Percentiles rank a stretch among this genome's conserved stretches.
phyloP scores from a whole-genome alignment of 75 land plant species.

The Cryptomeria japonica region DNA sequence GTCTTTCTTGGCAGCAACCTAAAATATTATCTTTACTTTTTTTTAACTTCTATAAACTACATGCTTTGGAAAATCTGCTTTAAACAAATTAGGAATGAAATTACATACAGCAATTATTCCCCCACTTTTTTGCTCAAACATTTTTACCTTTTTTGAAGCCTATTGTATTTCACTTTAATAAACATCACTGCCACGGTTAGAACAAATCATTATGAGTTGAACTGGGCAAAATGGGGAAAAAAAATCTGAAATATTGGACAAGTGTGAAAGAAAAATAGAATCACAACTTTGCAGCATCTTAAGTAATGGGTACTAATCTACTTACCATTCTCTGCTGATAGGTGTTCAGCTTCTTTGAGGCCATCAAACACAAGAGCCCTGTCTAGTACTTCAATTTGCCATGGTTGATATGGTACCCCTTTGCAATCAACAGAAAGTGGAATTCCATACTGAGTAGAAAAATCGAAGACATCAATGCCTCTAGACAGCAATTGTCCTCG shows the following conservation, averaged over 20 bases:
- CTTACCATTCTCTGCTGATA: conserved; percentile 87
- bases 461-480: conserved; percentile 8
- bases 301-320: not conserved
- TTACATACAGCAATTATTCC: not conserved
- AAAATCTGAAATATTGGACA: not conserved
- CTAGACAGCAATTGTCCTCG: conserved; percentile 18
- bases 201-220: not conserved
- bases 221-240: not conserved
- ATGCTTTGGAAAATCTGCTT: not conserved
- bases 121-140: not conserved
- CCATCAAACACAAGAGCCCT: conserved; percentile 74
- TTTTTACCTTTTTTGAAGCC: not conserved
- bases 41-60: too few species aligned
- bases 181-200: not conserved
- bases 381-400: conserved; percentile 86
- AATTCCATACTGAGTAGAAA: conserved; percentile 16
- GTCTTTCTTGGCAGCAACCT: too few species aligned
- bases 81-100: too few species aligned
- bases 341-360: conserved; percentile 66
- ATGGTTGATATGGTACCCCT: conserved; percentile 36
- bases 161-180: not conserved
- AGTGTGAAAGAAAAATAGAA: not conserved
- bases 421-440: conserved; percentile 2
- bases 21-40: too few species aligned
- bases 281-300: not conserved